These are phyloP conservation scores for Rhizomucor pusillus DNA, from an alignment of 371 early-diverging fungal species.

Conservation along the genomic window DNA sequence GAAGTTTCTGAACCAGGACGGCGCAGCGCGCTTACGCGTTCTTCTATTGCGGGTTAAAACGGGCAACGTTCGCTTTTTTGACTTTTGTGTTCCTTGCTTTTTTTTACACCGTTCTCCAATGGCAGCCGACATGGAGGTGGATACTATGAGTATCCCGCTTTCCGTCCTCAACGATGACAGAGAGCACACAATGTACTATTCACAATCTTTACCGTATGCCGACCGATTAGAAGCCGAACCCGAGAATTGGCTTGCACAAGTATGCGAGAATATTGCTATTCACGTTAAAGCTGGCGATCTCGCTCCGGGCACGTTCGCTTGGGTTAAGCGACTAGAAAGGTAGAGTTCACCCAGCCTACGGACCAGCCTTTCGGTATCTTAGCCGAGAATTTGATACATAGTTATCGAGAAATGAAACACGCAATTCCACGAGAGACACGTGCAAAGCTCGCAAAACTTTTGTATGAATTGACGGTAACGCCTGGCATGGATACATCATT, in stretches of 20 bases:
- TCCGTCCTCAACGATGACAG: conserved; percentile 41
- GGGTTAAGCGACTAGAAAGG: conserved; percentile 60
- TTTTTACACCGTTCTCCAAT: no score
- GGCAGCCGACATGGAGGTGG: no score
- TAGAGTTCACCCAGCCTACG: conserved; percentile 19
- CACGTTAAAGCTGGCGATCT: conserved; percentile 59
- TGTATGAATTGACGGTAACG: conserved; percentile 53
- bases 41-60: no score
- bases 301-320: conserved; percentile 52
- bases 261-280: conserved; percentile 49
- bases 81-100: no score
- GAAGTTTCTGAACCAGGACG: no score
- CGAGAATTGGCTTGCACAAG: conserved; percentile 51
- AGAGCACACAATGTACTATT: conserved; percentile 42
- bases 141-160: conserved; percentile 14
- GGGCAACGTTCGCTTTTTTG: no score
- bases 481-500: conserved; percentile 65
- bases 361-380: neutral
- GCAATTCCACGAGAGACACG: conserved; percentile 58
- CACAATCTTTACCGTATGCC: conserved; percentile 57
- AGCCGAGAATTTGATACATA: conserved; percentile 6
- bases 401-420: conserved; percentile 69
- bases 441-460: conserved; percentile 51
- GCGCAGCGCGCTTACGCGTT: no score
- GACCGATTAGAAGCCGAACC: conserved; percentile 50